Base-by-base conservation (phyloP, 2,329 filamentous ascomycete genomes). In the Beauveria bassiana region DNA sequence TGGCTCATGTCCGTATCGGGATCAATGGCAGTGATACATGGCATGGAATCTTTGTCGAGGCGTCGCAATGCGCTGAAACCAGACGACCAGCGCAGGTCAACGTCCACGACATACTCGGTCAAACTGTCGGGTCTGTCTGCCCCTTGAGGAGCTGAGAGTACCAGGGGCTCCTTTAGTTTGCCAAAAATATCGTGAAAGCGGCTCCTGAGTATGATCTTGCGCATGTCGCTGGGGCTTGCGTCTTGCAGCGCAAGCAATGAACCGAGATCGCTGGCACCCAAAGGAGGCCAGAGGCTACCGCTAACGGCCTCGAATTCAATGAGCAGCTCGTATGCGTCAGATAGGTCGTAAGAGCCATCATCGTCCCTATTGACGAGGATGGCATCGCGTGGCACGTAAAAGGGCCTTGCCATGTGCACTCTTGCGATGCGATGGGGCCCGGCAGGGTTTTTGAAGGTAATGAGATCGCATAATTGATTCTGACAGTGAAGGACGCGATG, bases 381-480 rank as follows among this genome's bases (percentile, higher is more conserved):
- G 64, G 78, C 81, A 28, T 82, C 78, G 40, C 79, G 74, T 3
- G 82, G 79, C 14, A 86, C 73, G 43, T 75, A 75, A 63, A 85
- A 85, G 1, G 82, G 80, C 24, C 72, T 70, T 34, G 75, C 73
- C 52, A 82, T 67, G 64, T 79, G 76, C 28, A 85, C 72, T 52
- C 79, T 76, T 14, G 80, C 78, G 62, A 81, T 76, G 34, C 73
- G 75, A 50, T 78, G 75, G 55, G 76, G 74, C 31, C 76, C 78
- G 56, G 76, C 73, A 2, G 78, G 72, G 43, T 80, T 80, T 65
- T 79, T 78, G 67, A 78, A 80, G 3, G 81, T 73, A 57, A 75
- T 78, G 64, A 86, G 72, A 49, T 77, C 77, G 71, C 82, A 85
- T 9, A 79, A 70, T 67, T 85, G 81, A 64, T 78, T 83, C 66